These are phyloP conservation scores for Fusarium verrucosum DNA, from an alignment of 2,329 filamentous ascomycete genomes.

Conservation along the genomic window DNA sequence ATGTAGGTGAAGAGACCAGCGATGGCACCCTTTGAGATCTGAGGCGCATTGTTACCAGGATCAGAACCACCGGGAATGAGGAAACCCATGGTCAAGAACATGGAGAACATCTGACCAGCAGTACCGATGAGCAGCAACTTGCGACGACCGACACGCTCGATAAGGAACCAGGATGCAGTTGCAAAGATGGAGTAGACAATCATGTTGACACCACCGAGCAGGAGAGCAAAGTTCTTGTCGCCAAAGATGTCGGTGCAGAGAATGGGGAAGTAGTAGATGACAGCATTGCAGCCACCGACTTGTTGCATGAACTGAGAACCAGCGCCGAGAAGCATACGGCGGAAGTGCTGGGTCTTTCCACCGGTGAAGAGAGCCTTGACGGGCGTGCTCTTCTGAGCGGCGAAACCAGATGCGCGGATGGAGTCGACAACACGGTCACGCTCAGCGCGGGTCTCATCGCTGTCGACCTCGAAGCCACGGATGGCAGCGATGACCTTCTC, in stretches of 20 bases:
- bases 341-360: constrained; percentile 72
- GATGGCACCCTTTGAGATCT: constrained; percentile 69
- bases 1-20: constrained; percentile 76
- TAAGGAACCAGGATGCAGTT: constrained; percentile 63
- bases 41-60: constrained; percentile 50
- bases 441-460: constrained; percentile 66
- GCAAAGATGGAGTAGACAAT: constrained; percentile 67
- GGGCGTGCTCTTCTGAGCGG: constrained; percentile 56
- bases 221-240: constrained; percentile 57
- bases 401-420: constrained; percentile 63
- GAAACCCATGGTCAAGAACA: constrained; percentile 68
- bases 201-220: constrained; percentile 61
- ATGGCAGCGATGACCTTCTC: constrained; percentile 44
- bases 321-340: constrained; percentile 69
- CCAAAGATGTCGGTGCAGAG: constrained; percentile 55
- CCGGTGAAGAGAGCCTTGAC: constrained; percentile 66
- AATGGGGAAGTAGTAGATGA: constrained; percentile 70
- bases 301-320: constrained; percentile 71
- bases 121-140: constrained; percentile 58
- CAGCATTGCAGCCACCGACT: constrained; percentile 65
- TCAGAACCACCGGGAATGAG: constrained; percentile 70
- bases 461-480: constrained; percentile 56
- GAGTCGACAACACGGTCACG: constrained; percentile 59
- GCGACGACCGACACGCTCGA: constrained; percentile 58
- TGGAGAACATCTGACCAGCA: constrained; percentile 61